These are phyloP conservation scores for Rhizophagus clarus DNA, from an alignment of 192 early-diverging fungal genomes.

Conservation along the genomic window DNA sequence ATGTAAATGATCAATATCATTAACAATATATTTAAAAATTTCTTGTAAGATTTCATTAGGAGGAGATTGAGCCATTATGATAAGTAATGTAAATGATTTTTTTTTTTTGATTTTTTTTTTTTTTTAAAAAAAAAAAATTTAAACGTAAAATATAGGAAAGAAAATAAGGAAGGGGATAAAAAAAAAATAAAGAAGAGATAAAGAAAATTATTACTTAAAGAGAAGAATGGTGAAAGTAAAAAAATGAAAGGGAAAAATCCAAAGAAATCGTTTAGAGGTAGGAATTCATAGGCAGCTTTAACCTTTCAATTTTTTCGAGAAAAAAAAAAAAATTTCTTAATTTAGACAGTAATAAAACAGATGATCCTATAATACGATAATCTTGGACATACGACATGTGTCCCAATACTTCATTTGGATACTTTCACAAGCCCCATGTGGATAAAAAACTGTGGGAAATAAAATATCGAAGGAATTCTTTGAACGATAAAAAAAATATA, in stretches of 20 bases:
- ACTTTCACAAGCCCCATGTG: constrained; percentile 13
- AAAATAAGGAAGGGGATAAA: neutral
- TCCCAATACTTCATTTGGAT: neutral
- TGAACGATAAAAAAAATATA: too few species aligned
- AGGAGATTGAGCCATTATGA: neutral
- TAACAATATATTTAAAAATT: neutral
- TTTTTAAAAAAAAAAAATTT: neutral
- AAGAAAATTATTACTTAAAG: neutral
- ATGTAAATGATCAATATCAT: neutral
- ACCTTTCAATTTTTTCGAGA: neutral
- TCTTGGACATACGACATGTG: constrained; percentile 7
- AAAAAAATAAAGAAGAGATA: too few species aligned
- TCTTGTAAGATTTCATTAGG: neutral
- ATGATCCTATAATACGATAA: neutral
- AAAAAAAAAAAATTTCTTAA: neutral
- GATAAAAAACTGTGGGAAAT: neutral
- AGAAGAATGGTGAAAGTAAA: neutral
- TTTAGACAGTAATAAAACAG: neutral
- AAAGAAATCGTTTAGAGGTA: neutral
- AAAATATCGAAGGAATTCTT: neutral
- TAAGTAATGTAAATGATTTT: neutral
- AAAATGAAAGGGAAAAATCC: neutral
- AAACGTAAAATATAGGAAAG: neutral
- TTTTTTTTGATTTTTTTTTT: neutral
- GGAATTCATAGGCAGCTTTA: neutral